Conservation (phyloP, 1,284 basidiomycete species). For the Rhodotorula sp. region DNA sequence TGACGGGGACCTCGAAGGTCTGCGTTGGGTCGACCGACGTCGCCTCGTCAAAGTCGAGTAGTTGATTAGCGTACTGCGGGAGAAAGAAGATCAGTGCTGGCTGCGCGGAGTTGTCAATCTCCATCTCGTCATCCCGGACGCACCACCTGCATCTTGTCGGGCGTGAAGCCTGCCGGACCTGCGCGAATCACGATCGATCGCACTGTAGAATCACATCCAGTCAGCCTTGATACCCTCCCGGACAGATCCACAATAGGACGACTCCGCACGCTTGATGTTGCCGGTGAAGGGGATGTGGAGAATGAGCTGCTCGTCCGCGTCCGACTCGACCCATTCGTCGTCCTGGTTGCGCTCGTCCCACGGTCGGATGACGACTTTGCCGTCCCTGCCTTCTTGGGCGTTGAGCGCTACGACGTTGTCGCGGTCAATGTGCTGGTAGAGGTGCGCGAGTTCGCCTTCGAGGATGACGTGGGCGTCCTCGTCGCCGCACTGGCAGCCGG, state of each 20-base stretch:
- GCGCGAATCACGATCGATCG: conserved; percentile 42
- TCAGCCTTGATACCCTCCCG: too few species aligned
- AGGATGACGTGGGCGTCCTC: conserved; percentile 32
- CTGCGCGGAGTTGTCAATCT: not conserved
- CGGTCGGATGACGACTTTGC: conserved; percentile 39
- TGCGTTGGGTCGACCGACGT: conserved; percentile 40
- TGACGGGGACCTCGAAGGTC: conserved; percentile 41
- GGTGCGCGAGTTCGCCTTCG: conserved; percentile 31
- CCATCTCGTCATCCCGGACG: not conserved
- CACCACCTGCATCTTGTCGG: conserved; percentile 39
- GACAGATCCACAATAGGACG: too few species aligned
- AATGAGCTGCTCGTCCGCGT: conserved; percentile 43
- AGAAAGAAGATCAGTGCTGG: not conserved
- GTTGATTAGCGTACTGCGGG: conserved; percentile 37
- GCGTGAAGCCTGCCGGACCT: conserved; percentile 40
- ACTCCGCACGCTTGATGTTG: conserved; percentile 37
- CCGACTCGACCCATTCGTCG: conserved; percentile 39
- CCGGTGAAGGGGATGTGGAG: conserved; percentile 44
- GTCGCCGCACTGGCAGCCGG: conserved; percentile 35
- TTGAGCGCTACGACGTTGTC: conserved; percentile 44
- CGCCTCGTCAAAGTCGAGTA: conserved; percentile 45
- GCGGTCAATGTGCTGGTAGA: conserved; percentile 38
- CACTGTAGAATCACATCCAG: too few species aligned
- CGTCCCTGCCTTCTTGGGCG: conserved; percentile 29
- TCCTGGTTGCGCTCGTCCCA: conserved; percentile 43